Evolutionary conservation across 768 basidiomycete genomes (phyloP).

Genomic region (Nidularia sp.): DNA sequence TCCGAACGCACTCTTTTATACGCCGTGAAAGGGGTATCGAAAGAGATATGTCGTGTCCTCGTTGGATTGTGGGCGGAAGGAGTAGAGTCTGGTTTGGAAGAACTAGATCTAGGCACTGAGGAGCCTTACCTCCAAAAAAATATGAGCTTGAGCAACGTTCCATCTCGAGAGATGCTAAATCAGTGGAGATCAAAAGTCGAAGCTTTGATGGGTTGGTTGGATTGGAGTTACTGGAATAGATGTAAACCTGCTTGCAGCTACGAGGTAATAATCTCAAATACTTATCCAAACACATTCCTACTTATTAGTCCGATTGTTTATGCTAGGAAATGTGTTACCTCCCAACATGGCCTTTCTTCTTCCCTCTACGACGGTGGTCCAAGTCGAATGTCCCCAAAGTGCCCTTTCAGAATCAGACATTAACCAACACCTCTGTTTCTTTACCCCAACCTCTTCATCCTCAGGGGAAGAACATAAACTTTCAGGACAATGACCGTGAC

Average conservation of each 20-base stretch:
- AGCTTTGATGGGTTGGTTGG: constrained; percentile 2
- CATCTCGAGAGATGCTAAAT: neutral
- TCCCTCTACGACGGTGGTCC: too few species aligned
- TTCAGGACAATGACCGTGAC: too few species aligned
- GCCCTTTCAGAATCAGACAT: too few species aligned
- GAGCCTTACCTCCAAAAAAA: neutral
- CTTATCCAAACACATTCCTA: constrained; percentile 1
- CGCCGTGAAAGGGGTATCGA: neutral
- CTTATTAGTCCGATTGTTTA: neutral
- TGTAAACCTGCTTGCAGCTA: constrained; percentile 9
- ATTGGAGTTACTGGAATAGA: constrained; percentile 4
- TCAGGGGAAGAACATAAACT: too few species aligned
- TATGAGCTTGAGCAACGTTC: neutral
- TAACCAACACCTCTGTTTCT: too few species aligned
- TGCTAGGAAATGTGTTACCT: constrained; percentile 37
- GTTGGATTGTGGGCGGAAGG: constrained; percentile 5
- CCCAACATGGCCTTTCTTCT: constrained; percentile 38
- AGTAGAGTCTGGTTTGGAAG: neutral
- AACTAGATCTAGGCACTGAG: neutral
- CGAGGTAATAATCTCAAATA: constrained; percentile 27
- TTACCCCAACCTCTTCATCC: too few species aligned
- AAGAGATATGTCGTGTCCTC: constrained; percentile 5
- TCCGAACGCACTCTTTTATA: constrained; percentile 12
- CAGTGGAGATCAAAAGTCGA: constrained; percentile 1
- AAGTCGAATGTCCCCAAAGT: too few species aligned